Evolutionary conservation across 441 rosid species (phyloP).

Genomic region (Gossypium gossypioides): DNA sequence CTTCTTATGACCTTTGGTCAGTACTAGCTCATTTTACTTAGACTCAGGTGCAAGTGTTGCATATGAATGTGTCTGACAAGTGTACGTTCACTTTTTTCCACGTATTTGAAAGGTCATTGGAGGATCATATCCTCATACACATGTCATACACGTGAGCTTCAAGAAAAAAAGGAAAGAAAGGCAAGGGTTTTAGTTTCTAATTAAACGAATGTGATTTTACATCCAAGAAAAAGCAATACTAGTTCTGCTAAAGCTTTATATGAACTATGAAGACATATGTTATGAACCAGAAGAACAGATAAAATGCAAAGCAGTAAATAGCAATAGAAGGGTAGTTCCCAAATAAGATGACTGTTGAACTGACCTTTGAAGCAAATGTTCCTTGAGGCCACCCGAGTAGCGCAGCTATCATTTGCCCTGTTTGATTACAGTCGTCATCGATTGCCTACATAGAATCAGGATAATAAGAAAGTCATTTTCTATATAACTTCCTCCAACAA

Average conservation of each 20-base stretch:
- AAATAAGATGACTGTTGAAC: neutral
- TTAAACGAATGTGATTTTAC: neutral
- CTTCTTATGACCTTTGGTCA: neutral
- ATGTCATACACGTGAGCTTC: neutral
- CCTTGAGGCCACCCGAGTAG: conserved; percentile 91
- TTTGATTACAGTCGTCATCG: conserved; percentile 96
- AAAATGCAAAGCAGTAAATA: neutral
- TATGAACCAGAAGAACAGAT: neutral
- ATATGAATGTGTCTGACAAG: neutral
- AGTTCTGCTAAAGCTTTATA: neutral
- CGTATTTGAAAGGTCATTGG: neutral
- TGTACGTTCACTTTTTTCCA: neutral
- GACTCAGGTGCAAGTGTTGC: neutral
- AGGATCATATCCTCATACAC: neutral
- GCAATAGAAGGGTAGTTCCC: conserved; percentile 4
- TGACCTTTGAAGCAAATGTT: conserved; percentile 88
- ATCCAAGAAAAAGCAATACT: neutral
- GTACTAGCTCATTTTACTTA: neutral
- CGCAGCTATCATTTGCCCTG: conserved; percentile 95
- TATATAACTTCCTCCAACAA: neutral
- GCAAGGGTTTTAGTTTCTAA: neutral
- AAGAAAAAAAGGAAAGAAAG: neutral
- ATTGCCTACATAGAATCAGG: conserved; percentile 45
- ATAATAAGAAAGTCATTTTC: conserved; percentile 1
- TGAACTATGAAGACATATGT: neutral